Percentiles rank a stretch among this genome's conserved stretches.
Evolutionary conservation across 139 green algal genomes (phyloP).

Genomic region (Micromonas pusilla): DNA sequence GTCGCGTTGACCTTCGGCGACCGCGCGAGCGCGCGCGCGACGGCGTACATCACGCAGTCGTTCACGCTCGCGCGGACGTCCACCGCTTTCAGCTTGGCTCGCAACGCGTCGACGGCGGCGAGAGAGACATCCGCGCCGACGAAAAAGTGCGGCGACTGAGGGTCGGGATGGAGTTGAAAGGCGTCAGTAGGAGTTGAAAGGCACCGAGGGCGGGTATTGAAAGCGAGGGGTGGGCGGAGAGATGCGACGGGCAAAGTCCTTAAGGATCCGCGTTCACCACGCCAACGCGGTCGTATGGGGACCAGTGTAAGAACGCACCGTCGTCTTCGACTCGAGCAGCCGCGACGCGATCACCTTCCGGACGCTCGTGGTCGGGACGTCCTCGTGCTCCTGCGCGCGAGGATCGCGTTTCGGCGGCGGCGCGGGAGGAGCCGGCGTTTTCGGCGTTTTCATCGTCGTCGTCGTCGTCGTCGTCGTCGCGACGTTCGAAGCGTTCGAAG

Average conservation of each 20-base stretch:
- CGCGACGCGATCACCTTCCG: slow-evolving; percentile 78
- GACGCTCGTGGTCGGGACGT: slow-evolving; percentile 67
- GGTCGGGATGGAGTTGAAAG: no score
- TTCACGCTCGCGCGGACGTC: slow-evolving; percentile 79
- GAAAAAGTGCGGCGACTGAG: slow-evolving; percentile 88
- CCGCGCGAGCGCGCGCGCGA: slow-evolving; percentile 66
- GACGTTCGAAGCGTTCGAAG: background rate
- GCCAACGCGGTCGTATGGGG: no score
- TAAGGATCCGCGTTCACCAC: no score
- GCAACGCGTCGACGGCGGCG: slow-evolving; percentile 15
- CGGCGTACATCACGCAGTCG: slow-evolving; percentile 83
- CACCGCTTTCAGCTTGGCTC: slow-evolving; percentile 3
- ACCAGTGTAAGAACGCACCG: no score
- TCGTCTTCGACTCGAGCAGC: slow-evolving; percentile 80
- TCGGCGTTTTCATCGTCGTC: background rate
- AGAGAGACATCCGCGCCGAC: slow-evolving; percentile 55
- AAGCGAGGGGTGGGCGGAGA: no score
- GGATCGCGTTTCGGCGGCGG: background rate
- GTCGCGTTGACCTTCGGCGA: slow-evolving; percentile 61
- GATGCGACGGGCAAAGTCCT: no score
- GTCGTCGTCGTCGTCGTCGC: background rate
- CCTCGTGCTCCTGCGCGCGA: slow-evolving; percentile 18
- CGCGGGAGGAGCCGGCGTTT: background rate
- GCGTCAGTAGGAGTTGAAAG: no score
- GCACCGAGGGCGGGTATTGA: no score